Evolutionary conservation across 2,329 filamentous ascomycete genomes (phyloP), one percentile per base, ranked within the genome.

Genomic region (Ramichloridium luteum): DNA sequence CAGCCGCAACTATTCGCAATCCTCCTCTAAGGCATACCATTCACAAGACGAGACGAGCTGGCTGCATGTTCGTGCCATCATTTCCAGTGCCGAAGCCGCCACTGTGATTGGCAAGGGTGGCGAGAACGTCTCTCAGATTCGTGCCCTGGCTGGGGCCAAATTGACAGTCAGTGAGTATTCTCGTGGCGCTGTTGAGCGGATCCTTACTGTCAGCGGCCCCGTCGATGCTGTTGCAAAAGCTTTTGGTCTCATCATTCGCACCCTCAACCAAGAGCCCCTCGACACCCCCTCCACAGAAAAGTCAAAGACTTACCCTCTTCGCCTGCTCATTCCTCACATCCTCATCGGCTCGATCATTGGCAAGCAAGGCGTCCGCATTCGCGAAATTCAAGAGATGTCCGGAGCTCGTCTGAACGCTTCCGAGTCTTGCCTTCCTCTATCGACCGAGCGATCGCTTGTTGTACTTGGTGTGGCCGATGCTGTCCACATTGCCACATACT

Each of bases 121-220:
- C 55, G 90, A 98, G 67, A 98, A 98, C 54, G 90, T 98, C 28
- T 93, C 86, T 46, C 84, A 93, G 62, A 96, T 98, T 54, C 77
- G 90, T 46, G 84, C 83, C 56, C 70, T 93, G 62, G 94, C 90
- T 31, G 86, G 85, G 49, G 90, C 90, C 45, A 96, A 96, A 64
- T 98, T 90, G 67, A 98, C 90, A 28, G 90, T 98, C 48, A 94
- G 86, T 64, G 90, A 98, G 61, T 98, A 96, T 54, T 82, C 92
- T 48, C 84, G 93, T 54, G 90, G 90, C 45, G 90, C 90, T 34
- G 86, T 96, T 18, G 90, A 98, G 67, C 83, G 90, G 55, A 94
- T 98, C 52, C 69, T 98, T 51, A 98, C 90, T 17, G 90, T 98
- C 39, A 96, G 88, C 59, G 90, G 90, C 41, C 79, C 84, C 45